A percentile compares a stretch with the other conserved stretches of the same genome.
Evolutionary conservation across 1,139 yeast genomes (phyloP).

Genomic region (Nakaseomyces sp.): DNA sequence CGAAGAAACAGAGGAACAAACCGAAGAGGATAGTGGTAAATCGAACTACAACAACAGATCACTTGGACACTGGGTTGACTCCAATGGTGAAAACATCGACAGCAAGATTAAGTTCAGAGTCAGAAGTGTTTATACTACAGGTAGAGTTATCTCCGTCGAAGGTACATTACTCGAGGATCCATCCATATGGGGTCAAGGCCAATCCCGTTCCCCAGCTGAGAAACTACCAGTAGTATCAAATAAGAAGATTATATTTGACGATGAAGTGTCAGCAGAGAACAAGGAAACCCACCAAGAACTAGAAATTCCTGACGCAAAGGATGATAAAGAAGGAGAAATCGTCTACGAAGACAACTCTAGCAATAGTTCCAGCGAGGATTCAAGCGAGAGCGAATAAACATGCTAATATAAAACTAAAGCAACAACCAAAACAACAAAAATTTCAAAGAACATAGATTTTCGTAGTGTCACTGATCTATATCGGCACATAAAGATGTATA

Average conservation of each 20-base stretch:
- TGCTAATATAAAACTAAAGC: too few species aligned
- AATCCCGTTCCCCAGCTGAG: slow-evolving; percentile 28
- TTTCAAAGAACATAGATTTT: too few species aligned
- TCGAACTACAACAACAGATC: slow-evolving; percentile 37
- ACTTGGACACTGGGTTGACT: slow-evolving; percentile 83
- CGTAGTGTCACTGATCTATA: too few species aligned
- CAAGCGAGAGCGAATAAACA: slow-evolving; percentile 25
- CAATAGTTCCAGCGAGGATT: slow-evolving; percentile 22
- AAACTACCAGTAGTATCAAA: slow-evolving; percentile 35
- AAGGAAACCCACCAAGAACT: slow-evolving; percentile 31
- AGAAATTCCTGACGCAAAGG: slow-evolving; percentile 27
- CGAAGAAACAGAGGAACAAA: slow-evolving; percentile 19
- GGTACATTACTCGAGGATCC: slow-evolving; percentile 53
- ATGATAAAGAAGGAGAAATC: slow-evolving; percentile 28
- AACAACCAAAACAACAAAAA: background rate
- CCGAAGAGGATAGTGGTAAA: slow-evolving; percentile 10
- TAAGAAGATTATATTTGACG: slow-evolving; percentile 36
- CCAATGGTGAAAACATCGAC: slow-evolving; percentile 59
- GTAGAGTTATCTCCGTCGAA: slow-evolving; percentile 74
- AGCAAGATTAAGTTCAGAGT: slow-evolving; percentile 74
- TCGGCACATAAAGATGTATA: too few species aligned
- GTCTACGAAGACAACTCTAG: slow-evolving; percentile 30
- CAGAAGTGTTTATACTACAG: slow-evolving; percentile 64
- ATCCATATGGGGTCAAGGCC: slow-evolving; percentile 11
- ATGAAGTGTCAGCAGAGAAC: slow-evolving; percentile 31